Evolutionary conservation across 345 rosid species (phyloP).

Genomic region (Abelmoschus esculentus): DNA sequence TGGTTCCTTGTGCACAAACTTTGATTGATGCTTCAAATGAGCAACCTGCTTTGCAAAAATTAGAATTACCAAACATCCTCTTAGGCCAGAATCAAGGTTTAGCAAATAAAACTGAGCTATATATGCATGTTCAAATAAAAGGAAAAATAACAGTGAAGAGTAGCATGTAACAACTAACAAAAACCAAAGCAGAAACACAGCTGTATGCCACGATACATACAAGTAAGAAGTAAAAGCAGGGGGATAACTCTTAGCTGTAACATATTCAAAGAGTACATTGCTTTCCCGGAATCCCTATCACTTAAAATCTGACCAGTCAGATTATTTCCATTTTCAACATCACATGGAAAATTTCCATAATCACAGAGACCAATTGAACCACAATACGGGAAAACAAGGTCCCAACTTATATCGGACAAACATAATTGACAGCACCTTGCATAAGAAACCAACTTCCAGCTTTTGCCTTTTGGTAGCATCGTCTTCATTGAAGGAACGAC

Average conservation of each 20-base stretch:
- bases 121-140: neutral
- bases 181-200: neutral
- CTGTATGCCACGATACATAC: neutral
- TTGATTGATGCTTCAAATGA: conserved; percentile 49
- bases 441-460: conserved; percentile 65
- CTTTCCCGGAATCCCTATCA: neutral
- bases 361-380: neutral
- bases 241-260: neutral
- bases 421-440: conserved; percentile 44
- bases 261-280: neutral
- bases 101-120: conserved; percentile 4
- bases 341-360: neutral
- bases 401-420: neutral
- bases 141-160: neutral
- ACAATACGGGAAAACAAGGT: neutral
- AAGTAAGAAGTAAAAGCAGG: neutral
- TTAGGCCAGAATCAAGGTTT: neutral
- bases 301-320: neutral
- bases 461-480: conserved; percentile 70
- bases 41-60: conserved; percentile 40
- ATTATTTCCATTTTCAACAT: neutral
- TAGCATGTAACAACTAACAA: neutral
- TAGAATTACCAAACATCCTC: neutral
- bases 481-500: conserved; percentile 29
- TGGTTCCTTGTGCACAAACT: conserved; percentile 46